Evolutionary conservation across 768 basidiomycete species (phyloP).

Genomic region (Obba rivulosa): DNA sequence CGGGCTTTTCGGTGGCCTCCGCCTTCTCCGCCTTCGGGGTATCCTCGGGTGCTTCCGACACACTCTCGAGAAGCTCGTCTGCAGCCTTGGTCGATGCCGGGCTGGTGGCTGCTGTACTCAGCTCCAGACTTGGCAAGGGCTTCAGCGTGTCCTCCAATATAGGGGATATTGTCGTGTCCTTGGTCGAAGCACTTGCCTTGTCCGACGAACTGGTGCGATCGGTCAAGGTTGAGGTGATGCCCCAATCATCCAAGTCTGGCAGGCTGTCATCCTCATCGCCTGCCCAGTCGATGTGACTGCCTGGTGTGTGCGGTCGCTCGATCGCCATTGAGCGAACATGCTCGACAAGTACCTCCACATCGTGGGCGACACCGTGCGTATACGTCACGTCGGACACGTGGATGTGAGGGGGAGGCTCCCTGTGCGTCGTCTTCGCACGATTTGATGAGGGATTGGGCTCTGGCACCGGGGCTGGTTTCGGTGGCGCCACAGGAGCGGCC

Average conservation of each 20-base stretch:
- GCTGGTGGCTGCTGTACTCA: slow-evolving; percentile 5
- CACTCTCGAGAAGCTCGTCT: background rate
- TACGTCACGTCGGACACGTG: slow-evolving; percentile 26
- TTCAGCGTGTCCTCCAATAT: slow-evolving; percentile 60
- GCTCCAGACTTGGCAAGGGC: slow-evolving; percentile 47
- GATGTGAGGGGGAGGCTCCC: slow-evolving; percentile 60
- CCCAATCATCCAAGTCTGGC: slow-evolving; percentile 86
- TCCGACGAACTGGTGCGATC: background rate
- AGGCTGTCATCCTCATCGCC: slow-evolving; percentile 78
- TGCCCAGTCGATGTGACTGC: slow-evolving; percentile 86
- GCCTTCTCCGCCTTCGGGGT: background rate
- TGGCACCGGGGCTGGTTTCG: slow-evolving; percentile 16
- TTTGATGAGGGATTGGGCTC: slow-evolving; percentile 10
- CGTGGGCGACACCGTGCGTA: slow-evolving; percentile 46
- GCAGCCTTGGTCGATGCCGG: background rate
- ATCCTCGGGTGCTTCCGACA: background rate
- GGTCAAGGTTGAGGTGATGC: slow-evolving; percentile 42
- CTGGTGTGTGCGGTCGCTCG: slow-evolving; percentile 64
- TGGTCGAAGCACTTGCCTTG: background rate
- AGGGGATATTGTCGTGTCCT: slow-evolving; percentile 46
- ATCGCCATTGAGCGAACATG: slow-evolving; percentile 71
- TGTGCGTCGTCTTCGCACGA: slow-evolving; percentile 26
- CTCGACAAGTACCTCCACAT: slow-evolving; percentile 76
- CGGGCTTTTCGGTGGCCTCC: background rate
- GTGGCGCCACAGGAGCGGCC: slow-evolving; percentile 9